These are phyloP conservation scores for Calycina marina DNA, from an alignment of 2,329 filamentous ascomycete species.

Conservation along the genomic window DNA sequence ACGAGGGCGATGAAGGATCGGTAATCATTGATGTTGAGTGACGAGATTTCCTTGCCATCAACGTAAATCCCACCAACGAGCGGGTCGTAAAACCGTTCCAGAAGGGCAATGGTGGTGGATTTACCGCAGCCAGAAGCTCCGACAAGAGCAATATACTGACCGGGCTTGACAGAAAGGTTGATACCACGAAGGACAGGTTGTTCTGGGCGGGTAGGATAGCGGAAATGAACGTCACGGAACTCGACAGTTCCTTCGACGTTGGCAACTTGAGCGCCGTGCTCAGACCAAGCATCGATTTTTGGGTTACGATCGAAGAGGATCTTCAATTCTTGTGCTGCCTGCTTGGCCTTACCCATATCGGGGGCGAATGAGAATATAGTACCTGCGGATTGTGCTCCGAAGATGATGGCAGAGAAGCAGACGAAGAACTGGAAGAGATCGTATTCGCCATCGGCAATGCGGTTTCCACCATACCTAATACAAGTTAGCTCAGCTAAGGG, in stretches of 20 bases:
- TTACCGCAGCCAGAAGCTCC: conserved; percentile 94
- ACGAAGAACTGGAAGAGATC: conserved; percentile 80
- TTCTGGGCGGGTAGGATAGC: conserved; percentile 81
- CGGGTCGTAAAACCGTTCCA: conserved; percentile 92
- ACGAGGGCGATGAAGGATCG: conserved; percentile 74
- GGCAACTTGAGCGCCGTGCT: conserved; percentile 47
- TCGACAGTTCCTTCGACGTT: conserved; percentile 65
- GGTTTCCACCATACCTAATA: conserved; percentile 52
- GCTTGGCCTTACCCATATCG: conserved; percentile 85
- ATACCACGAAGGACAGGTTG: conserved; percentile 84
- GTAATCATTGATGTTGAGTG: conserved; percentile 75
- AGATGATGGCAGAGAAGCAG: conserved; percentile 77
- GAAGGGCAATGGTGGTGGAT: conserved; percentile 77
- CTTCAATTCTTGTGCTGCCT: conserved; percentile 69
- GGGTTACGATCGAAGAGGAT: conserved; percentile 72
- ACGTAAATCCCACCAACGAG: conserved; percentile 66
- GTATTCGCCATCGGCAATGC: conserved; percentile 60
- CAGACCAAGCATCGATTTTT: conserved; percentile 67
- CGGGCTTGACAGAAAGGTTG: conserved; percentile 57
- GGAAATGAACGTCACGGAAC: conserved; percentile 86
- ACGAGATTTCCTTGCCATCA: conserved; percentile 69
- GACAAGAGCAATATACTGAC: conserved; percentile 78
- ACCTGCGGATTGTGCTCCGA: conserved; percentile 82
- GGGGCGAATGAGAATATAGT: conserved; percentile 80
- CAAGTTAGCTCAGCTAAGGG: conserved; percentile 1